phyloP scores from a whole-genome alignment of 352 stramenopile species.

The Blastocystis sp. region DNA sequence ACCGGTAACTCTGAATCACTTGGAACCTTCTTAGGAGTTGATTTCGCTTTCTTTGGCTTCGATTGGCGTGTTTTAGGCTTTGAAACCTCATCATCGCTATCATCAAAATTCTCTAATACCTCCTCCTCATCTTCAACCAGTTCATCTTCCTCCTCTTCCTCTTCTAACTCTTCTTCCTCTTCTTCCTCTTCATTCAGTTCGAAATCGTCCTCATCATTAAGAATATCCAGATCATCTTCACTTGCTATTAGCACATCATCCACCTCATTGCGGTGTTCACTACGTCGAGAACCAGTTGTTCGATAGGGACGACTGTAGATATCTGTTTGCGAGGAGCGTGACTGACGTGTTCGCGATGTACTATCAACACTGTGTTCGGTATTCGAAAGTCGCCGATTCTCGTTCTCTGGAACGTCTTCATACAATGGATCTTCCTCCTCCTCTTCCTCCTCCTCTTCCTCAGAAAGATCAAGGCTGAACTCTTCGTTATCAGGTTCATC shows the following conservation, averaged over 20 bases:
- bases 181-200: conserved; percentile 29
- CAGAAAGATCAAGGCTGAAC: not conserved
- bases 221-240: conserved; percentile 38
- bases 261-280: not conserved
- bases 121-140: not conserved
- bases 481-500: conserved; percentile 24
- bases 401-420: not conserved
- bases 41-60: conserved; percentile 63
- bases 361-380: not conserved
- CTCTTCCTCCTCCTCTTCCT: conserved; percentile 13
- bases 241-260: conserved; percentile 11
- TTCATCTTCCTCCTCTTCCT: conserved; percentile 39
- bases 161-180: conserved; percentile 55
- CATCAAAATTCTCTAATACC: not conserved
- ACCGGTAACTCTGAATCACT: not conserved
- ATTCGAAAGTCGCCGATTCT: not conserved
- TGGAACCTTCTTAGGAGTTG: not conserved
- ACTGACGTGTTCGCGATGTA: not conserved
- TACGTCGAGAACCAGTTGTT: not conserved
- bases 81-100: not conserved
- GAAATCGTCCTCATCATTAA: conserved; percentile 49
- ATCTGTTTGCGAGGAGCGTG: not conserved
- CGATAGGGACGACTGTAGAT: not conserved
- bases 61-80: conserved; percentile 23
- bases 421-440: conserved; percentile 4